Percentiles rank a stretch among this genome's conserved stretches.
These are phyloP conservation scores for Fraxinus sp. DNA, from an alignment of 305 asterid species.

Conservation along the genomic window DNA sequence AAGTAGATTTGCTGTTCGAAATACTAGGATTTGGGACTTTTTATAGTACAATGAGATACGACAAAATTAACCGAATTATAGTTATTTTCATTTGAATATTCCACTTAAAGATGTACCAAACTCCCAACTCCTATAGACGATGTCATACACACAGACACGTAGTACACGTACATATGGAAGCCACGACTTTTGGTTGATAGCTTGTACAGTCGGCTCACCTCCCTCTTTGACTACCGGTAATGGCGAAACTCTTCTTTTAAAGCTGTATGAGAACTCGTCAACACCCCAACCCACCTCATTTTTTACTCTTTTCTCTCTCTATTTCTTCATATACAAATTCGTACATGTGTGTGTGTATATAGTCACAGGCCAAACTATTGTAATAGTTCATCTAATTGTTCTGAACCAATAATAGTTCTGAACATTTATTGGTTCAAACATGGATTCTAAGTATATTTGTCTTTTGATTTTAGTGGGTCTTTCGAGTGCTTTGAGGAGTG, in stretches of 20 bases:
- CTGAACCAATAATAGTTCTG: background rate
- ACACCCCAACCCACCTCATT: background rate
- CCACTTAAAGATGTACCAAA: background rate
- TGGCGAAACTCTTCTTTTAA: background rate
- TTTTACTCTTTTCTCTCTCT: background rate
- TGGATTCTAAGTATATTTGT: constrained; percentile 2
- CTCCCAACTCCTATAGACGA: background rate
- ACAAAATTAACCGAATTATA: background rate
- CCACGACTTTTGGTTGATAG: background rate
- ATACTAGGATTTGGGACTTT: background rate
- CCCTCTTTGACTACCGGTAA: background rate
- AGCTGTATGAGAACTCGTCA: background rate
- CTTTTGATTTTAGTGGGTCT: constrained; percentile 19
- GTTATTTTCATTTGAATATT: background rate
- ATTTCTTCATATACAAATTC: background rate
- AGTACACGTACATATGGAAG: background rate
- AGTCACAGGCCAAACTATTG: background rate
- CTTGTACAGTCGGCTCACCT: background rate
- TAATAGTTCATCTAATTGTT: background rate
- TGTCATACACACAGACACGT: background rate
- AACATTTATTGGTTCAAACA: background rate
- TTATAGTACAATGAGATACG: background rate
- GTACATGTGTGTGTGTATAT: background rate
- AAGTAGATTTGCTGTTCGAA: background rate
- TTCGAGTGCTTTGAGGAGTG: constrained; percentile 26